Evolutionary conservation across 352 stramenopile genomes (phyloP).

Genomic region (Phytophthora capsici): DNA sequence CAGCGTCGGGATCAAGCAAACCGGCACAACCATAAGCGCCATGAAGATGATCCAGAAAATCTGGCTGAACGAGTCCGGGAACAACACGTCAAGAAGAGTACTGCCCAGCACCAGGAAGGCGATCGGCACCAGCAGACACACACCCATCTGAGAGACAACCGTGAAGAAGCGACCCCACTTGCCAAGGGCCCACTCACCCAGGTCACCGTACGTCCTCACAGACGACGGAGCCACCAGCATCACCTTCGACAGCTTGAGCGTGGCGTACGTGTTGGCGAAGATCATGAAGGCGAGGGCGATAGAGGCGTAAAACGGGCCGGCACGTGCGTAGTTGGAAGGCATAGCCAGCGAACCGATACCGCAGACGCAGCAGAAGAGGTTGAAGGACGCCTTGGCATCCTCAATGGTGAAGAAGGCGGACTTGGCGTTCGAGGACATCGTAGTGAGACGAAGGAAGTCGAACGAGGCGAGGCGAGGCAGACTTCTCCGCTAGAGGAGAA

Average conservation of each 20-base stretch:
- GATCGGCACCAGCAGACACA: conserved; percentile 47
- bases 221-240: conserved; percentile 47
- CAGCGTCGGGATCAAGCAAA: conserved; percentile 46
- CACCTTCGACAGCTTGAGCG: conserved; percentile 49
- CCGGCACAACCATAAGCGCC: too few species aligned
- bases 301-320: neutral
- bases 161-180: conserved; percentile 47
- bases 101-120: conserved; percentile 42
- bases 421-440: neutral
- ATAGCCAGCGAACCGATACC: conserved; percentile 2
- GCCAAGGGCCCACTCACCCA: conserved; percentile 43
- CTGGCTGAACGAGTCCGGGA: too few species aligned
- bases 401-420: conserved; percentile 47
- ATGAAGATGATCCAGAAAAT: too few species aligned
- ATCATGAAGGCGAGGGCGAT: conserved; percentile 54
- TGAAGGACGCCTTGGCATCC: conserved; percentile 53
- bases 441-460: conserved; percentile 18
- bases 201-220: conserved; percentile 53
- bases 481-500: conserved; percentile 32
- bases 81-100: too few species aligned
- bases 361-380: conserved; percentile 49
- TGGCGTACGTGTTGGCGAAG: conserved; percentile 59
- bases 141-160: conserved; percentile 45
- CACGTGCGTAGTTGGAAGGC: neutral
- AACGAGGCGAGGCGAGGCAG: conserved; percentile 2